Evolutionary conservation across 164 flowering plant species (phyloP).

Genomic region (Taxillus chinensis): DNA sequence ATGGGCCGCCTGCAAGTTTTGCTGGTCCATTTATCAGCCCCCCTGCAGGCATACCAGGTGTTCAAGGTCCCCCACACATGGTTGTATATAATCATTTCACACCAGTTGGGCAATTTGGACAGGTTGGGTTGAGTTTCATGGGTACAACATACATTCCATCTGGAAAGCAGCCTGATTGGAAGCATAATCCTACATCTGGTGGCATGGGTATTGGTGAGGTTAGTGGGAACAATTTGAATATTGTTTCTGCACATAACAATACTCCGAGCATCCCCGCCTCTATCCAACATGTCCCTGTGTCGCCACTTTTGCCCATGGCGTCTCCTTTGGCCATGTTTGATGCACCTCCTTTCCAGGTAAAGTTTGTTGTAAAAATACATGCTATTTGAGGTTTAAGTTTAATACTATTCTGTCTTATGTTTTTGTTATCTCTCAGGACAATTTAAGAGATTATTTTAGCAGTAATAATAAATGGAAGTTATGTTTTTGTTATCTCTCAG

Average conservation of each 20-base stretch:
- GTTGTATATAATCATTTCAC: conserved; percentile 94
- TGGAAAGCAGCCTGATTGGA: conserved; percentile 95
- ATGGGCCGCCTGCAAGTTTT: conserved; percentile 79
- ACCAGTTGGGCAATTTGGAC: conserved; percentile 94
- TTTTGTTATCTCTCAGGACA: too few species aligned
- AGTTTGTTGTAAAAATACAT: too few species aligned
- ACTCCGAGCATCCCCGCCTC: conserved; percentile 46
- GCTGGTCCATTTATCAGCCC: conserved; percentile 81
- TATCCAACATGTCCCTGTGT: conserved; percentile 82
- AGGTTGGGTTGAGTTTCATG: conserved; percentile 93
- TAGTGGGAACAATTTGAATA: conserved; percentile 42
- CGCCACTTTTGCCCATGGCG: conserved; percentile 72
- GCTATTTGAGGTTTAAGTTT: background rate
- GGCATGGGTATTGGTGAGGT: conserved; percentile 48
- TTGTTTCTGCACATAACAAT: conserved; percentile 49
- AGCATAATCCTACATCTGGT: conserved; percentile 59
- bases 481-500: too few species aligned
- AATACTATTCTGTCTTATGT: too few species aligned
- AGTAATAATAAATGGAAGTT: too few species aligned
- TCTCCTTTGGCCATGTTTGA: conserved; percentile 85
- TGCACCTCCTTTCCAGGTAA: conserved; percentile 92
- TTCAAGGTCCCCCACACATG: conserved; percentile 93
- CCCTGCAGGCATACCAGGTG: conserved; percentile 75
- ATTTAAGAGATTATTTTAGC: too few species aligned
- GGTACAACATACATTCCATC: conserved; percentile 89